phyloP scores from a whole-genome alignment of 2,329 filamentous ascomycete species.

The Chalaropsis thielavioides region DNA sequence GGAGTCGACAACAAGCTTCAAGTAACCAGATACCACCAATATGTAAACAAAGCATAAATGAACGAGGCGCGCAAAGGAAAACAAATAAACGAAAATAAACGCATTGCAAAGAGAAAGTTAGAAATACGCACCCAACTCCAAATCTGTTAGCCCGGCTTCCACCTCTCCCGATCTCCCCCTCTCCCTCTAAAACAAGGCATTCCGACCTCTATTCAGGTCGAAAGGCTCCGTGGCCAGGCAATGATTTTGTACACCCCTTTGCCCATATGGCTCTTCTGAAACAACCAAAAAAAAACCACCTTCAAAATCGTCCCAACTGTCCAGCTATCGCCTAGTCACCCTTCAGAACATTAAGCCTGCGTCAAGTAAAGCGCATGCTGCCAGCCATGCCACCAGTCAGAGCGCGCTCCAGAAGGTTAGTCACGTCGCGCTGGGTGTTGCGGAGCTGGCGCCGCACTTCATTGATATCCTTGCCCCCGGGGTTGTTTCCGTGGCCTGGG shows the following conservation, averaged over 20 bases:
- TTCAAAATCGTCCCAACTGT: too few species aligned
- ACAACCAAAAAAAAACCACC: neutral
- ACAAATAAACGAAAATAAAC: constrained; percentile 1
- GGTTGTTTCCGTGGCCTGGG: constrained; percentile 29
- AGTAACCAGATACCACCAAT: neutral
- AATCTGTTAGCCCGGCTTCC: neutral
- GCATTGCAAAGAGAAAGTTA: neutral
- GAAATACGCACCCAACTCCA: constrained; percentile 10
- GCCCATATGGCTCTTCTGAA: neutral
- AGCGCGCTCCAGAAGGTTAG: constrained; percentile 30
- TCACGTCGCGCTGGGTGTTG: constrained; percentile 31
- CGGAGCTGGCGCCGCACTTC: constrained; percentile 32
- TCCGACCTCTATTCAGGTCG: neutral
- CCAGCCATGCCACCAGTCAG: constrained; percentile 24
- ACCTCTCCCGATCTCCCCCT: neutral
- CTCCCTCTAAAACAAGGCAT: neutral
- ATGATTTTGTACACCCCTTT: neutral
- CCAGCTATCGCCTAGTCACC: neutral
- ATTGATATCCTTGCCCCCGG: constrained; percentile 32
- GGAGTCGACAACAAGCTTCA: neutral
- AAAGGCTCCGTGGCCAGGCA: neutral
- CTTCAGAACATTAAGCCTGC: neutral
- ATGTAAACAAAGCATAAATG: constrained; percentile 6
- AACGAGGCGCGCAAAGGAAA: neutral
- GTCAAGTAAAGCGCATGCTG: constrained; percentile 34